These are phyloP conservation scores for Sporothrix pallida DNA, from an alignment of 2,329 filamentous ascomycete genomes.

Conservation along the genomic window DNA sequence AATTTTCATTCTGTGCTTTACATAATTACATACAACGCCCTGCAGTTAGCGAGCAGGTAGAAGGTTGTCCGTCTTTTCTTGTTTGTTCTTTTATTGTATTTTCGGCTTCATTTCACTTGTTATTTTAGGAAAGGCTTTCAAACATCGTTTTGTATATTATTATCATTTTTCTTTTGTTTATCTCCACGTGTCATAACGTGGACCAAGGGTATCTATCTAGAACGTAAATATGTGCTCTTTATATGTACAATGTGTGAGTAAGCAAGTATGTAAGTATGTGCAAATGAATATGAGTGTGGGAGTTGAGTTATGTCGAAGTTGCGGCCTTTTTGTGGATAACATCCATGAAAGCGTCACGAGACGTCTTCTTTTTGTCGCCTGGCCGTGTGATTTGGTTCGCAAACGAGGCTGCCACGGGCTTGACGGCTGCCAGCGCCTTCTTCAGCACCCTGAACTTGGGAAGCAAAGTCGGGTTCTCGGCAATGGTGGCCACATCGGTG, in stretches of 20 bases:
- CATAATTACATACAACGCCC: constrained; percentile 17
- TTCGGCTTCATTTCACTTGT: background rate
- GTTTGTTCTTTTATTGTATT: background rate
- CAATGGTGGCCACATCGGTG: constrained; percentile 6
- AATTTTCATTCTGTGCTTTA: background rate
- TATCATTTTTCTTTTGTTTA: constrained; percentile 12
- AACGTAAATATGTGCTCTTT: constrained; percentile 15
- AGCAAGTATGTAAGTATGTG: background rate
- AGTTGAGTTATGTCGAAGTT: background rate
- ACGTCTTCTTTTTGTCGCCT: constrained; percentile 26
- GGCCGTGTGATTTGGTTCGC: constrained; percentile 31
- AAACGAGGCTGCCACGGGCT: constrained; percentile 32
- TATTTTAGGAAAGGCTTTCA: background rate
- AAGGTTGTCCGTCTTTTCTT: background rate
- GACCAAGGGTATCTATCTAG: constrained; percentile 26
- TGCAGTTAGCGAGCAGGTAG: constrained; percentile 30
- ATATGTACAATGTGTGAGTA: constrained; percentile 1
- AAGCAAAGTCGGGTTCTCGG: constrained; percentile 39
- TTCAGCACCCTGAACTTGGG: constrained; percentile 42
- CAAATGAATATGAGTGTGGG: background rate
- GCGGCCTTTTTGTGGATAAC: constrained; percentile 7
- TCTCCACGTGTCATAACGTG: background rate
- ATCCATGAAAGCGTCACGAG: constrained; percentile 27
- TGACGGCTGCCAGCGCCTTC: constrained; percentile 39
- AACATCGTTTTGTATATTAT: constrained; percentile 11